Base-by-base conservation (phyloP, 2,329 filamentous ascomycete genomes). In the Aspergillus quadrilineatus region DNA sequence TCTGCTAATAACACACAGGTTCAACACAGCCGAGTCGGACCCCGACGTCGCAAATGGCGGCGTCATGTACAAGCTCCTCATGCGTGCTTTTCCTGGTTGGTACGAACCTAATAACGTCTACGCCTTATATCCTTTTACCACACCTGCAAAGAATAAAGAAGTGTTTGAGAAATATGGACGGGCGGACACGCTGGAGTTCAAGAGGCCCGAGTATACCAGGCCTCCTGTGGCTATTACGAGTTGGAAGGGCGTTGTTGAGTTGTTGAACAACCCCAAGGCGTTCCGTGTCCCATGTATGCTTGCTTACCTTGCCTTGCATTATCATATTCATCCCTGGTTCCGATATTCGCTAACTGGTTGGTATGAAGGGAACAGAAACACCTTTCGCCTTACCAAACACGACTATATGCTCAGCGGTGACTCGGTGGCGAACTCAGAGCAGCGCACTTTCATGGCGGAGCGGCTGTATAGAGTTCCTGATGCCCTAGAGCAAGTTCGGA, bases 351-450 rank as follows among this genome's bases (percentile, higher is more conserved):
- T 36, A 12, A 48, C 71, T 81, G 22, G 69, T 69, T 75, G 22
- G 64, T 65, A 0, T 81, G 78, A 70, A 73, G 75, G 34, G 77
- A 80, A 4, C 75, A 70, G 73, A 7, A 66, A 68, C 47, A 64
- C 65, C 49, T 66, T 64, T 14, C 69, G 72, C 29, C 71, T 73
- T 3, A 69, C 71, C 42, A 75, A 74, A 5, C 73, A 73, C 59
- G 73, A 79, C 59, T 80, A 79, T 63, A 80, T 79, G 74, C 69
- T 81, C 28, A 72, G 77, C 32, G 77, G 77, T 7, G 78, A 81
- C 61, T 69, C 65, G 4, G 63, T 65, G 14, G 61, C 69, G 42
- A 79, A 80, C 50, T 69, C 69, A 32, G 61, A 70, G 29, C 78
- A 77, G 29, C 73, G 77, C 7, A 68, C 70, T 47, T 70, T 79